Percentiles rank a stretch among this genome's conserved stretches.
phyloP scores from a whole-genome alignment of 2,329 filamentous ascomycete genomes.

The Pestalotiopsis sp. region DNA sequence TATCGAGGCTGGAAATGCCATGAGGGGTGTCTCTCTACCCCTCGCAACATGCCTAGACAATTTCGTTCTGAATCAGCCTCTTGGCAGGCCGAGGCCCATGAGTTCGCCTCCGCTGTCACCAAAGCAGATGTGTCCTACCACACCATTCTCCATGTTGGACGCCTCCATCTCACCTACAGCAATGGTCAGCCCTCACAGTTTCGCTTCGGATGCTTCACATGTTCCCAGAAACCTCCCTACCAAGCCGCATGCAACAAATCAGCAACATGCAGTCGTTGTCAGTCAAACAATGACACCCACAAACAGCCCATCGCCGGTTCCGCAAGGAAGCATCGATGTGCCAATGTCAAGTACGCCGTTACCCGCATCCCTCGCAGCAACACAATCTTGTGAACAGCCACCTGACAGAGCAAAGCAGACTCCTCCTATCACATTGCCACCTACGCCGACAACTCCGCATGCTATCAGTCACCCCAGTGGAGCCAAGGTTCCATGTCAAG shows the following conservation, averaged over 20 bases:
- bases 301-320: slow-evolving; percentile 3
- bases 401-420: slow-evolving; percentile 13
- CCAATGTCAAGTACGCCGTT: slow-evolving; percentile 23
- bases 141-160: slow-evolving; percentile 12
- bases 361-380: slow-evolving; percentile 16
- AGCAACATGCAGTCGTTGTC: not conserved
- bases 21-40: slow-evolving; percentile 37
- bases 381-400: slow-evolving; percentile 13
- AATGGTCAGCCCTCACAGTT: not conserved
- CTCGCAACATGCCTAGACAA: slow-evolving; percentile 29
- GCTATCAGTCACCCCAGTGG: slow-evolving; percentile 14
- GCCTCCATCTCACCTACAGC: not conserved
- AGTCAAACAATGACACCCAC: slow-evolving; percentile 15
- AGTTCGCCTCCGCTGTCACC: slow-evolving; percentile 34
- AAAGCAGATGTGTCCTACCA: slow-evolving; percentile 25
- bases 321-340: slow-evolving; percentile 5
- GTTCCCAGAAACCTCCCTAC: not conserved
- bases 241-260: not conserved
- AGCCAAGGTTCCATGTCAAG: slow-evolving; percentile 31
- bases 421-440: not conserved
- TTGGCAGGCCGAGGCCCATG: slow-evolving; percentile 24
- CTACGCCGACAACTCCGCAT: slow-evolving; percentile 11
- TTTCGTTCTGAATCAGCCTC: slow-evolving; percentile 32
- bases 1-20: slow-evolving; percentile 29
- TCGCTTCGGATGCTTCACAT: not conserved